A percentile compares a stretch with the other conserved stretches of the same genome.
Evolutionary conservation across 352 stramenopile species (phyloP).

Genomic region (Phytophthora sp.): DNA sequence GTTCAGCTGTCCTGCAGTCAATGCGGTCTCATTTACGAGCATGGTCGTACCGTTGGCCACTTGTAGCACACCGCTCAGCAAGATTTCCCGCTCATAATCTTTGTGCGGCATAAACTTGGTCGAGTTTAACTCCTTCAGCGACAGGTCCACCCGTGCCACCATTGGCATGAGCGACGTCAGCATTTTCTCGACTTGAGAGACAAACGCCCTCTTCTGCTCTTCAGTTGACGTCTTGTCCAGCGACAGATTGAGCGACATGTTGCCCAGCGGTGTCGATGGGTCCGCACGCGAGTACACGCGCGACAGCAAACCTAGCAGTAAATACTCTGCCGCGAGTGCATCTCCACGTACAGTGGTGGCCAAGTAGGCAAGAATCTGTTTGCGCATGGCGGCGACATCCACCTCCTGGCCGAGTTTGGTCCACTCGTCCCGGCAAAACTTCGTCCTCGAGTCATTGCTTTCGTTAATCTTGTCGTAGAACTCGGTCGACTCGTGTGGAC

Average conservation of each 20-base stretch:
- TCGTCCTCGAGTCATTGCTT: constrained; percentile 40
- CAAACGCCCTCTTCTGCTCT: constrained; percentile 23
- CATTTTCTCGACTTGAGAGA: constrained; percentile 34
- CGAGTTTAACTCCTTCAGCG: constrained; percentile 64
- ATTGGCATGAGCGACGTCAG: constrained; percentile 63
- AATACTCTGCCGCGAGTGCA: constrained; percentile 65
- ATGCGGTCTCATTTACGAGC: constrained; percentile 69
- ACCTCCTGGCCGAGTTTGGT: constrained; percentile 14
- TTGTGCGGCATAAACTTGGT: constrained; percentile 75
- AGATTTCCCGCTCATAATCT: constrained; percentile 73
- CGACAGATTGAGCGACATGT: constrained; percentile 75
- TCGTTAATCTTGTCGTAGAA: constrained; percentile 39
- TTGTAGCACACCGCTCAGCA: constrained; percentile 62
- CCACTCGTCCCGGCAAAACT: constrained; percentile 51
- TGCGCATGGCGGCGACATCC: constrained; percentile 35
- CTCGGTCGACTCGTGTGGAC: constrained; percentile 44
- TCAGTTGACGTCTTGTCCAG: constrained; percentile 26
- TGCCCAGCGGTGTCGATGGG: constrained; percentile 65
- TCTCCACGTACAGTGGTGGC: constrained; percentile 48
- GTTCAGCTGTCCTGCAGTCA: constrained; percentile 70
- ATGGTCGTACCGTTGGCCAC: constrained; percentile 69
- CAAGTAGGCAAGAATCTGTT: constrained; percentile 54
- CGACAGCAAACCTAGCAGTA: constrained; percentile 72
- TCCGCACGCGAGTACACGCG: constrained; percentile 76
- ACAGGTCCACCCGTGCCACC: constrained; percentile 55